A percentile compares a stretch with the other conserved stretches of the same genome.
phyloP scores from a whole-genome alignment of 202 grass and related monocot species.

The Cymbopogon flexuosus region DNA sequence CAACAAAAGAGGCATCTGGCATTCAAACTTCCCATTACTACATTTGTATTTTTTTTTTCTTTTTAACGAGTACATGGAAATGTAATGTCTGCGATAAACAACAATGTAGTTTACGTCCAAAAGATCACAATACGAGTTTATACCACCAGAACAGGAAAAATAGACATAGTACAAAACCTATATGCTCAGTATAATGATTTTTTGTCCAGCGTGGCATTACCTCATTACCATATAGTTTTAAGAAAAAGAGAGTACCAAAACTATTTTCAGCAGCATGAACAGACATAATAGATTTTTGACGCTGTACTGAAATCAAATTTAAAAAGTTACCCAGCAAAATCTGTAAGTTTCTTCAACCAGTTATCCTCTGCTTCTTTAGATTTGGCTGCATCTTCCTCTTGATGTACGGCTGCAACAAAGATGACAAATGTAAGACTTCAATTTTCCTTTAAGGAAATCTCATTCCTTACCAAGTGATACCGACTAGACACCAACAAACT shows the following conservation, averaged over 20 bases:
- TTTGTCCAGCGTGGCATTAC: background rate
- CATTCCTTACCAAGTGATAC: background rate
- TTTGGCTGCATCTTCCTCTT: slow-evolving; percentile 47
- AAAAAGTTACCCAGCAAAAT: slow-evolving; percentile 81
- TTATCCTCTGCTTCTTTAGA: slow-evolving; percentile 46
- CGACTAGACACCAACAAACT: background rate
- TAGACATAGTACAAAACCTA: background rate
- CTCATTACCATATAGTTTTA: background rate
- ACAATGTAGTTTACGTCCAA: background rate
- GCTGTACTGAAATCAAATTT: background rate
- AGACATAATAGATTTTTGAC: background rate
- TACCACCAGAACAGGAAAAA: background rate
- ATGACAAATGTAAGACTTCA: slow-evolving; percentile 11
- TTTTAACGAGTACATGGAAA: background rate
- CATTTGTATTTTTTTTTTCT: background rate
- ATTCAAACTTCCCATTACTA: slow-evolving; percentile 6
- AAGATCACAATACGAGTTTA: background rate
- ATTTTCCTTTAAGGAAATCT: background rate
- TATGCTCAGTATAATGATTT: background rate
- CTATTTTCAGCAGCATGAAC: background rate
- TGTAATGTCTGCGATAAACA: background rate
- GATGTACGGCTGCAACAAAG: slow-evolving; percentile 47
- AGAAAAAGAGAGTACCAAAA: background rate
- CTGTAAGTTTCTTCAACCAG: slow-evolving; percentile 80
- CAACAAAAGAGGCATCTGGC: background rate